phyloP scores from a whole-genome alignment of 164 flowering plant species.

The Echeveria elegans region DNA sequence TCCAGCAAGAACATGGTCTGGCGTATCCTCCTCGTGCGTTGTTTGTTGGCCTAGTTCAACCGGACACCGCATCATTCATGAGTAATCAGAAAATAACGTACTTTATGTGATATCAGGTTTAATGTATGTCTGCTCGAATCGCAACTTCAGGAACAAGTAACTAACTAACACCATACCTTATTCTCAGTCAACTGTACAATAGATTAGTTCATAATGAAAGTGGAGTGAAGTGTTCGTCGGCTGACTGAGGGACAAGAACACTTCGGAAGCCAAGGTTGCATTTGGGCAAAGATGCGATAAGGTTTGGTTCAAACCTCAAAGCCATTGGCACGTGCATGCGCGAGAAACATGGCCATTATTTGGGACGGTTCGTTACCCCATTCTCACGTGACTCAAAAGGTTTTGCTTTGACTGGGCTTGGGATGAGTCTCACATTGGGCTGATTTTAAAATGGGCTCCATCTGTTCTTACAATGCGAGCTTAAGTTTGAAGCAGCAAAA shows the following conservation, averaged over 20 bases:
- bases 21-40: background rate
- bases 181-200: background rate
- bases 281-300: background rate
- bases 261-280: background rate
- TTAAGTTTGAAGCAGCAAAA: too few relatives aligned
- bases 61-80: background rate
- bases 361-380: background rate
- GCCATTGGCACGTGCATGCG: background rate
- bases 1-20: constrained; percentile 5
- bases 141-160: background rate
- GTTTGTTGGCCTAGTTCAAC: background rate
- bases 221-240: background rate
- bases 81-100: too few relatives aligned
- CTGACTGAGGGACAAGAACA: background rate
- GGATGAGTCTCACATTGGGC: too few relatives aligned
- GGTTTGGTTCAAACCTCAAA: background rate
- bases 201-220: background rate
- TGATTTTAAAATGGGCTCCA: too few relatives aligned
- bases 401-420: background rate
- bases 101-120: background rate
- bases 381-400: background rate
- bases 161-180: background rate
- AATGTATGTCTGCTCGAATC: background rate
- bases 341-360: background rate
- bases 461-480: too few relatives aligned